Evolutionary conservation across 495 filamentous ascomycete species (phyloP).

Genomic region (Aspergillus asperescens): DNA sequence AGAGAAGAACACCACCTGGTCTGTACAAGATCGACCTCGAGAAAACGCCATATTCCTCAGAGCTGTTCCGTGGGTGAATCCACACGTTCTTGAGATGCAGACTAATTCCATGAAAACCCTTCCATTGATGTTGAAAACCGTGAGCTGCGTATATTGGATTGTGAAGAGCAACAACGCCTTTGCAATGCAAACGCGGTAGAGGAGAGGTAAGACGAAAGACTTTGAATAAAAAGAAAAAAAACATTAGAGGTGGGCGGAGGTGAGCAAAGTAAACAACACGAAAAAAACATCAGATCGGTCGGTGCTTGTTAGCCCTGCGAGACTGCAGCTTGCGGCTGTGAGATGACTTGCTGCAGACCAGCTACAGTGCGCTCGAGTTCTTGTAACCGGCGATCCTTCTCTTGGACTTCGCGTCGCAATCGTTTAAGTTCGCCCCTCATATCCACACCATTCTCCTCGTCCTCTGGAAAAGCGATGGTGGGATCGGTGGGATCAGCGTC

Average conservation of each 20-base stretch:
- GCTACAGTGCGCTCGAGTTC: slow-evolving; percentile 44
- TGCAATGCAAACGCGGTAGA: slow-evolving; percentile 21
- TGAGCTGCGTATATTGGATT: slow-evolving; percentile 16
- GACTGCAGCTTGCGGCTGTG: slow-evolving; percentile 32
- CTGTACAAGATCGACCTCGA: slow-evolving; percentile 20
- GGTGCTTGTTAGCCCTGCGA: slow-evolving; percentile 14
- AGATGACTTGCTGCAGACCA: slow-evolving; percentile 39
- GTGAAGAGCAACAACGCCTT: slow-evolving; percentile 19
- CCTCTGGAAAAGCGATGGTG: slow-evolving; percentile 25
- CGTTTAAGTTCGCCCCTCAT: slow-evolving; percentile 54
- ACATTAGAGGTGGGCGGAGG: neutral
- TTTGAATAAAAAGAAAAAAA: neutral
- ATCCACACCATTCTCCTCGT: slow-evolving; percentile 42
- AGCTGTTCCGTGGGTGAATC: slow-evolving; percentile 19
- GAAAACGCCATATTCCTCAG: slow-evolving; percentile 28
- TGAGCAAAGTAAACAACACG: neutral
- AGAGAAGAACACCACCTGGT: slow-evolving; percentile 25
- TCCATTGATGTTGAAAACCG: slow-evolving; percentile 15
- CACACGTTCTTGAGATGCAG: slow-evolving; percentile 24
- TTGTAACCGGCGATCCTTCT: slow-evolving; percentile 44
- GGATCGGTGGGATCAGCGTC: slow-evolving; percentile 20
- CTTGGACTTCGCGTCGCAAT: slow-evolving; percentile 50
- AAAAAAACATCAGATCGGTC: neutral
- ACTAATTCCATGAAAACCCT: slow-evolving; percentile 21
- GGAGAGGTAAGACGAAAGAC: slow-evolving; percentile 1